phyloP scores from a whole-genome alignment of 108 stramenopile genomes.

The Skeletonema costatum region DNA sequence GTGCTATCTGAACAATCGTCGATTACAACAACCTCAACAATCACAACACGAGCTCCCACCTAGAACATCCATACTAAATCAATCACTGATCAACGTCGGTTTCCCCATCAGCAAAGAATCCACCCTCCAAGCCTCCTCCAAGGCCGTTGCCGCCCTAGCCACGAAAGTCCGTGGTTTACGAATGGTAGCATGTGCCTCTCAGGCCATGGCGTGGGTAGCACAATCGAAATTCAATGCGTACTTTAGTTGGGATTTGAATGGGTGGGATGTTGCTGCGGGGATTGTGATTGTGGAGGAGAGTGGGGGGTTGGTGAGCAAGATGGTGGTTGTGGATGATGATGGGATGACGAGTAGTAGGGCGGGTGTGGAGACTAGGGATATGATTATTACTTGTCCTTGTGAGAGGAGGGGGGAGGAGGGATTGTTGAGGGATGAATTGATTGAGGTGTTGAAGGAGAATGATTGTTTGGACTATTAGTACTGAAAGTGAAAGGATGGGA shows the following conservation, averaged over 20 bases:
- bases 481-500: too few species aligned
- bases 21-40: background rate
- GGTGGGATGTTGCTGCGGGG: slow-evolving; percentile 84
- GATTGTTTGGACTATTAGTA: slow-evolving; percentile 39
- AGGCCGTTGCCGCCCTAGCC: slow-evolving; percentile 67
- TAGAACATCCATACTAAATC: slow-evolving; percentile 16
- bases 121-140: slow-evolving; percentile 70
- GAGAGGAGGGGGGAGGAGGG: slow-evolving; percentile 37
- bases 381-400: slow-evolving; percentile 48
- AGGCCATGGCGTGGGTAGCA: slow-evolving; percentile 86
- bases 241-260: slow-evolving; percentile 82
- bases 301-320: slow-evolving; percentile 73
- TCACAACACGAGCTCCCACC: slow-evolving; percentile 51
- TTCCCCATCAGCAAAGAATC: slow-evolving; percentile 65
- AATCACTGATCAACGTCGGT: slow-evolving; percentile 73
- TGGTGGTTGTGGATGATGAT: slow-evolving; percentile 41
- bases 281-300: slow-evolving; percentile 74
- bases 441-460: slow-evolving; percentile 33
- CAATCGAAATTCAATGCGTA: slow-evolving; percentile 76
- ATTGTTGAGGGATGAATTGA: slow-evolving; percentile 40
- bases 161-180: slow-evolving; percentile 77
- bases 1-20: slow-evolving; percentile 62
- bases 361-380: slow-evolving; percentile 43
- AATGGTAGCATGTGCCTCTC: slow-evolving; percentile 82
- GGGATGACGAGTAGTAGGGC: background rate